Evolutionary conservation across 805 yeast genomes (phyloP).

Genomic region (Candida oleophila): DNA sequence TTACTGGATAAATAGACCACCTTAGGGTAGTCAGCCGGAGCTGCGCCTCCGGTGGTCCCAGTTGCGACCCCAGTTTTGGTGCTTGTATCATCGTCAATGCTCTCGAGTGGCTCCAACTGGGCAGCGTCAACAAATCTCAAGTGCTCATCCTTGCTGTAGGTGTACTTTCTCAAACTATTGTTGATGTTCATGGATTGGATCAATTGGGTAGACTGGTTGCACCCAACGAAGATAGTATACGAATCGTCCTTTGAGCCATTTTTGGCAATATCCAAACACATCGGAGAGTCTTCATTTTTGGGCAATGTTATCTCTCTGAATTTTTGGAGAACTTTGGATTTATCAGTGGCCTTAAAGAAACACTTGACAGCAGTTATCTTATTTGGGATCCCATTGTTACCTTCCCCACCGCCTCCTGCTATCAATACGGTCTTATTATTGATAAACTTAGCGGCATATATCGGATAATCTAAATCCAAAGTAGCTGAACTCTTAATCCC

Average conservation of each 20-base stretch:
- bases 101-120: slow-evolving; percentile 50
- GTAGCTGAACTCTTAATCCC: slow-evolving; percentile 17
- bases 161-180: slow-evolving; percentile 69
- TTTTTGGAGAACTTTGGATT: slow-evolving; percentile 47
- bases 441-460: slow-evolving; percentile 74
- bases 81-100: slow-evolving; percentile 12
- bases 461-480: slow-evolving; percentile 64
- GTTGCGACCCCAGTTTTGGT: neutral
- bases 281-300: slow-evolving; percentile 81
- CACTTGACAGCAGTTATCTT: slow-evolving; percentile 67
- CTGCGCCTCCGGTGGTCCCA: neutral
- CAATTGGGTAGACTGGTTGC: slow-evolving; percentile 64
- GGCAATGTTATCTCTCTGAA: slow-evolving; percentile 62
- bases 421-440: slow-evolving; percentile 60
- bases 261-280: slow-evolving; percentile 59
- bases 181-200: slow-evolving; percentile 59
- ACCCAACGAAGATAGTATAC: slow-evolving; percentile 63
- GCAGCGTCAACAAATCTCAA: slow-evolving; percentile 58
- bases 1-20: slow-evolving; percentile 56
- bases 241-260: slow-evolving; percentile 20
- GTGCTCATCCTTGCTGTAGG: slow-evolving; percentile 55
- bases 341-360: slow-evolving; percentile 48
- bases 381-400: slow-evolving; percentile 84
- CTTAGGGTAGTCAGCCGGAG: slow-evolving; percentile 51
- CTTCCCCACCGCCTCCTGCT: slow-evolving; percentile 97